Conservation (phyloP, 768 basidiomycete species). For the Auriculariales sp. region DNA sequence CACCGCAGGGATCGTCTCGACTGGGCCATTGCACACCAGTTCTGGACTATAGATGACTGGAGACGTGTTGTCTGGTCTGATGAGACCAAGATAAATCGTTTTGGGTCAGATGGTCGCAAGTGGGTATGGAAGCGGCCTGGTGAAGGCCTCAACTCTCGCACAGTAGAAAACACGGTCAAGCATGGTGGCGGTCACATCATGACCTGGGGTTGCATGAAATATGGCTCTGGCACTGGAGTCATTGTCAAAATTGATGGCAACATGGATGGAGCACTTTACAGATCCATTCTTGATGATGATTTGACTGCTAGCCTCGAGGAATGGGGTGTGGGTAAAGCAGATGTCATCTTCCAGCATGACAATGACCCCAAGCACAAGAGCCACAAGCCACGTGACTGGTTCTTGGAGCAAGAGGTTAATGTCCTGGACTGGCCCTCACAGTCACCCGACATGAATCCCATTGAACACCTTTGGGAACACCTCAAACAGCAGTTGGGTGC, state of each 20-base stretch:
- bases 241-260: slow-evolving; percentile 10
- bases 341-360: slow-evolving; percentile 8
- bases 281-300: too few species aligned
- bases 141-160: slow-evolving; percentile 11
- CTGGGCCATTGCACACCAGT: slow-evolving; percentile 8
- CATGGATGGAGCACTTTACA: slow-evolving; percentile 13
- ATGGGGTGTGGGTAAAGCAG: too few species aligned
- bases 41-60: slow-evolving; percentile 16
- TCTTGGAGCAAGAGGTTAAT: slow-evolving; percentile 6
- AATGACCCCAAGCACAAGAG: slow-evolving; percentile 15
- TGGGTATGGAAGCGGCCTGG: slow-evolving; percentile 11
- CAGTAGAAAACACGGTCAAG: slow-evolving; percentile 11
- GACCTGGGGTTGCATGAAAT: slow-evolving; percentile 16
- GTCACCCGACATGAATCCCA: slow-evolving; percentile 18
- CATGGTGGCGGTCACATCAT: slow-evolving; percentile 15
- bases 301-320: too few species aligned
- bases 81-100: slow-evolving; percentile 18
- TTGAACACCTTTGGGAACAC: slow-evolving; percentile 16
- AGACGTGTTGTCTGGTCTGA: slow-evolving; percentile 15
- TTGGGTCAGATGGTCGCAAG: slow-evolving; percentile 18
- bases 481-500: slow-evolving; percentile 6
- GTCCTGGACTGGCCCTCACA: slow-evolving; percentile 13
- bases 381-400: slow-evolving; percentile 7
- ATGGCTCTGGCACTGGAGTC: slow-evolving; percentile 12
- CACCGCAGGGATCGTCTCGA: too few species aligned